Evolutionary conservation across 306 rosid genomes (phyloP), one percentile per base, ranked within the genome.

Genomic region (Fragaria ananassa): DNA sequence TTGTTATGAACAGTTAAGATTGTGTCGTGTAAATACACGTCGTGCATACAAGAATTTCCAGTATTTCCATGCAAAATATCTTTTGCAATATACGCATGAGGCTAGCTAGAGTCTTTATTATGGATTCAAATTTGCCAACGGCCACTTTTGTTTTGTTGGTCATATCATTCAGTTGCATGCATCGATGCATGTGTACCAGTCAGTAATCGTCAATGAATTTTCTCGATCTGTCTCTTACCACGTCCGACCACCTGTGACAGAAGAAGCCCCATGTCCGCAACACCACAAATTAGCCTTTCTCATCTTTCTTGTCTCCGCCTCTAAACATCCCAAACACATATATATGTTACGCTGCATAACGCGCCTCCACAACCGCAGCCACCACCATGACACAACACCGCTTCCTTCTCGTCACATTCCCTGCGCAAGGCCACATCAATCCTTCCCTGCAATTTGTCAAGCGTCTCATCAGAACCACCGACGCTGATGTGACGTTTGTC

Each of bases 391-490:
- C 13, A 31, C 31, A 69, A 11, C 78, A 42, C 34, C 83, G 63
- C 37, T 34, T 83, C 62, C 72, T 83, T 0, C 42, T 86, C 10
- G 61, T 78, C 0, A 47, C 77, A 10, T 75, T 19, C 21, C 79
- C 83, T 1, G 83, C 70, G 0, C 87, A 81, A n/a, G 87, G 89
- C 31, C 89, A 86, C 74, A 77, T 81, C 57, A 80, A 83, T 74
- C 89, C 87, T 0, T 27, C 74, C 39, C 78, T 86, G 8, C 83
- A 81, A 31, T 79, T 86, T 15, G 83, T 83, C 63, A 78, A 80
- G 77, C 76, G 79, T 31, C 85, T 86, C 10, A 19, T 79, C 34
- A 47, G 42, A 74, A 44, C 50, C 6, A 51, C 58, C 1, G 79
- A 78, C 4, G 78, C 76, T 3, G 68, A 74, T 3, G 80, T 86